phyloP scores from a whole-genome alignment of 208 protist species.

The Willaertia magna region DNA sequence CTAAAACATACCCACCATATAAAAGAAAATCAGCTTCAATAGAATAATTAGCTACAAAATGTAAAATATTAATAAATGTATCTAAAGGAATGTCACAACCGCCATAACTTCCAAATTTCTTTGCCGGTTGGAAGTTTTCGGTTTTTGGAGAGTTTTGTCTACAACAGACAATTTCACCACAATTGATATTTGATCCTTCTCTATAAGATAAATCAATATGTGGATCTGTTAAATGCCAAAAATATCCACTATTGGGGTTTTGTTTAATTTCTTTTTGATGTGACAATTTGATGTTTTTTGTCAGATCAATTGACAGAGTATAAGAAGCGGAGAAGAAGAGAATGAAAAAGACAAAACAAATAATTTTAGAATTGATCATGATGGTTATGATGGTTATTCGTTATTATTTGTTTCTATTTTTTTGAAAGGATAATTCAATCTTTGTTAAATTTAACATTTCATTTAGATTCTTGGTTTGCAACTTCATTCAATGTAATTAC shows the following conservation, averaged over 20 bases:
- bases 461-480: too few relatives aligned
- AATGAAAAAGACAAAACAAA: too few relatives aligned
- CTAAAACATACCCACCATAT: neutral
- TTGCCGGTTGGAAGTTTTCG: neutral
- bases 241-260: neutral
- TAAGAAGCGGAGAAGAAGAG: too few relatives aligned
- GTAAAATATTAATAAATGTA: neutral
- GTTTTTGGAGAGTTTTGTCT: neutral
- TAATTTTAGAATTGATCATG: too few relatives aligned
- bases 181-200: neutral
- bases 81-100: neutral
- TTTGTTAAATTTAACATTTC: too few relatives aligned
- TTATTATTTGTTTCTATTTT: too few relatives aligned
- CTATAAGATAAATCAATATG: neutral
- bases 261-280: too few relatives aligned
- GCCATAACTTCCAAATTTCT: neutral
- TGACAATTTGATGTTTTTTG: too few relatives aligned
- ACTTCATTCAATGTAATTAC: too few relatives aligned
- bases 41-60: neutral
- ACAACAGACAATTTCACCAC: neutral
- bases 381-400: too few relatives aligned
- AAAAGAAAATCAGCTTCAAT: neutral
- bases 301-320: too few relatives aligned
- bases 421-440: too few relatives aligned
- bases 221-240: constrained; percentile 8